Percentiles rank a stretch among this genome's conserved stretches.
phyloP scores from a whole-genome alignment of 441 rosid species.

The Gossypium schwendimanii region DNA sequence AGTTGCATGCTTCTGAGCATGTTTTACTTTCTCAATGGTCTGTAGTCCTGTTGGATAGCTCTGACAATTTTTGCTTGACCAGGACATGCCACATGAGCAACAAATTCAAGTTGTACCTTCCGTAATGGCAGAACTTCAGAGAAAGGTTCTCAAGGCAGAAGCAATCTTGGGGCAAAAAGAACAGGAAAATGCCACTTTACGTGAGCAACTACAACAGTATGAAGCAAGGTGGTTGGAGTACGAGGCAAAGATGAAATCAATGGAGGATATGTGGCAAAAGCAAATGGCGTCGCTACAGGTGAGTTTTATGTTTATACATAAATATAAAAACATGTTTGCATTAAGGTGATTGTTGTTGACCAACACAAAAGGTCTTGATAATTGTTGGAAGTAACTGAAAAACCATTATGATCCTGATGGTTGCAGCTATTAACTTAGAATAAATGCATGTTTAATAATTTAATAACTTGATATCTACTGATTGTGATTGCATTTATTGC shows the following conservation, averaged over 20 bases:
- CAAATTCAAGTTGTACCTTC: constrained; percentile 11
- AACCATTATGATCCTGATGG: neutral
- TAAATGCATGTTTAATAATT: neutral
- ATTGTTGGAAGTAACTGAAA: neutral
- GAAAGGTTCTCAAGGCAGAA: constrained; percentile 69
- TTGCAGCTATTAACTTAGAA: neutral
- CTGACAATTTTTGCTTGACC: constrained; percentile 18
- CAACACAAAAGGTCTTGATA: neutral
- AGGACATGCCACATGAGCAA: constrained; percentile 55
- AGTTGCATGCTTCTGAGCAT: neutral
- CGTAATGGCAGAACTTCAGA: constrained; percentile 62
- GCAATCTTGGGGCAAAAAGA: constrained; percentile 62
- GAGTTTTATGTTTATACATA: neutral
- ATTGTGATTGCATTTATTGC: constrained; percentile 17
- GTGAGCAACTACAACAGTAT: constrained; percentile 58
- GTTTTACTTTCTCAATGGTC: constrained; percentile 7
- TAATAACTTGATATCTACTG: neutral
- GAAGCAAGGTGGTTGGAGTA: neutral
- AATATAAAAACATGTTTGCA: neutral
- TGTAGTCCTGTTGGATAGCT: constrained; percentile 9
- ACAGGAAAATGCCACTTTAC: constrained; percentile 65
- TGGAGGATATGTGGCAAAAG: neutral
- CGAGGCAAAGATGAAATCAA: constrained; percentile 23
- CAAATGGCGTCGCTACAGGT: constrained; percentile 4
- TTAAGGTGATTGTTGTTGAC: neutral